Percentiles rank a stretch among this genome's conserved stretches.
phyloP scores from a whole-genome alignment of 345 rosid species.

The Erucastrum elatum region DNA sequence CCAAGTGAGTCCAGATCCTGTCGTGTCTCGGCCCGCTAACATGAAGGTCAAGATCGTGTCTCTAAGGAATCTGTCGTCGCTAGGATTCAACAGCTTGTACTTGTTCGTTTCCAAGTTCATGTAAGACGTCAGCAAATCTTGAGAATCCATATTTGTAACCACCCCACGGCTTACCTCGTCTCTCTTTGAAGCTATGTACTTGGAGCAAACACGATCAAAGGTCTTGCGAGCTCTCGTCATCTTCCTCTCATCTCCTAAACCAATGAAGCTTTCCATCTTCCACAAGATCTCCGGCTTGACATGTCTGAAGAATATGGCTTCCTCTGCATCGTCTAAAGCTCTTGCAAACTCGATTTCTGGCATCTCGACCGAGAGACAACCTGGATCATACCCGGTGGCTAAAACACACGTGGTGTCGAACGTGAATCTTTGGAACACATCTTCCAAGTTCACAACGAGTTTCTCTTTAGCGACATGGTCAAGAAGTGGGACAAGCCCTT shows the following conservation, averaged over 20 bases:
- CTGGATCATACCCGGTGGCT: constrained; percentile 54
- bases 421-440: constrained; percentile 46
- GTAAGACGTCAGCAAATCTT: constrained; percentile 46
- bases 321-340: constrained; percentile 46
- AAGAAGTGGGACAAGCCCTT: constrained; percentile 41
- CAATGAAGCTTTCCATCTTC: constrained; percentile 40
- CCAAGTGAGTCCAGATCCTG: constrained; percentile 49
- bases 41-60: constrained; percentile 54
- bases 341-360: constrained; percentile 36
- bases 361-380: constrained; percentile 41
- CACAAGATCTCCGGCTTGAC: constrained; percentile 39
- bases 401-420: constrained; percentile 50
- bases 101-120: constrained; percentile 28
- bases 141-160: constrained; percentile 7
- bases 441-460: constrained; percentile 41
- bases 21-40: constrained; percentile 60
- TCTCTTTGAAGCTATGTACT: constrained; percentile 39
- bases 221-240: constrained; percentile 34
- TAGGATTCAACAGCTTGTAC: constrained; percentile 28
- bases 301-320: constrained; percentile 34
- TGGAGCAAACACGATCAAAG: constrained; percentile 25
- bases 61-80: constrained; percentile 49
- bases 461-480: constrained; percentile 36
- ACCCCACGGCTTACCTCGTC: constrained; percentile 28
- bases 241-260: constrained; percentile 46